These are phyloP conservation scores for Vishniacozyma victoriae DNA, from an alignment of 768 basidiomycete genomes.

Conservation along the genomic window DNA sequence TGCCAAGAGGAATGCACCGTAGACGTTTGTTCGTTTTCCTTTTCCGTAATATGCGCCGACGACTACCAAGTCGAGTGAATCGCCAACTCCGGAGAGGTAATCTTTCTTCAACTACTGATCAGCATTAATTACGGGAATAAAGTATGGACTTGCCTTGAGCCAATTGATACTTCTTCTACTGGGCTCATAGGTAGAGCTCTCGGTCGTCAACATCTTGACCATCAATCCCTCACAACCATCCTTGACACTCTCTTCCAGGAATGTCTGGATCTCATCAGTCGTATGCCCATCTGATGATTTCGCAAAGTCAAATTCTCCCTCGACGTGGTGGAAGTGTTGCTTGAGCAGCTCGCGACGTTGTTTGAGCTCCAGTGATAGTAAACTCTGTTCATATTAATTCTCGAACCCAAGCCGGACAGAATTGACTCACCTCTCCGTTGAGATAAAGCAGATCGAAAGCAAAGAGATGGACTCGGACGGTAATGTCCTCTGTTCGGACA, in stretches of 20 bases:
- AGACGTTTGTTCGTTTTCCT: constrained; percentile 94
- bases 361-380: constrained; percentile 68
- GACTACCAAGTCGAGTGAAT: constrained; percentile 96
- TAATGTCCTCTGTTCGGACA: constrained; percentile 94
- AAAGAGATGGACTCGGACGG: constrained; percentile 91
- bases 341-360: constrained; percentile 72
- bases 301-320: constrained; percentile 89
- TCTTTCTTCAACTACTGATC: constrained; percentile 85
- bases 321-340: constrained; percentile 71
- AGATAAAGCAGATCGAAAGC: constrained; percentile 94
- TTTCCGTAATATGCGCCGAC: constrained; percentile 96
- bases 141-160: constrained; percentile 82
- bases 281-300: constrained; percentile 82
- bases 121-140: neutral
- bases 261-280: constrained; percentile 86
- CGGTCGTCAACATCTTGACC: constrained; percentile 96
- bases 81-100: constrained; percentile 91
- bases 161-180: constrained; percentile 93
- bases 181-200: constrained; percentile 90
- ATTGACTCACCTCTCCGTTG: constrained; percentile 75
- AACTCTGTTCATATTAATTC: constrained; percentile 54
- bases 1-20: constrained; percentile 94
- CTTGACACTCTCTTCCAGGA: constrained; percentile 93
- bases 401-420: neutral
- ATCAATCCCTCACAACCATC: constrained; percentile 98